Evolutionary conservation across 371 early-diverging fungal species (phyloP), one percentile per base, ranked within the genome.

Genomic region (Entomophthora muscae): DNA sequence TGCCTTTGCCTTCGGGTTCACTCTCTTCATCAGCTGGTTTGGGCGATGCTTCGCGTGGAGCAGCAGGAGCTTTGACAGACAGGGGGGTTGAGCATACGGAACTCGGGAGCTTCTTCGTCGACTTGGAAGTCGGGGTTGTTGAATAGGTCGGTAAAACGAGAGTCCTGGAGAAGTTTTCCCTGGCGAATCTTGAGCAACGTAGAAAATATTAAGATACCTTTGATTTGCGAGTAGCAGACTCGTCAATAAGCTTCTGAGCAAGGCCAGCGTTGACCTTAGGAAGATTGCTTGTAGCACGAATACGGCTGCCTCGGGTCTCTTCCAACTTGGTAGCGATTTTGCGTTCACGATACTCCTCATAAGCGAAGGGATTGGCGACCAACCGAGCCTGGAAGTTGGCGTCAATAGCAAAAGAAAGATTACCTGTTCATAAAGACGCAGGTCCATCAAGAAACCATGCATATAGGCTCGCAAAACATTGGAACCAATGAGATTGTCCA

Each of bases 371-470:
- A 73, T 95, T 91, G 61, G 94, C 90, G 68, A 97, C 93, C 1
- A 91, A 80, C 71, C 85, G 86, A 64, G 98, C 95, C 71, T 69
- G 2, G 27, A n/a, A 52, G 30, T 23, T 65, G 3, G 23, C 28
- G 32, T 17, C 1, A 24, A 53, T 27, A 24, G 64, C 61, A 58
- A 65, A 58, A 57, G 27, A n/a, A n/a, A 17, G 33, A 21, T 12
- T 57, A 70, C 78, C 74, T 93, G 89, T 72, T 95, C 91, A 69
- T 98, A 96, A 66, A 98, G 72, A 26, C 93, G 86, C 68, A 91
- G 75, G 69, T 96, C 94, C 66, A 98, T 81, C 71, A 96, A 95
- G 88, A 89, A 98, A 66, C 98, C 98, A 72, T 98, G 98, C 97
- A 98, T 96, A 68, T 98, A 98, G 0, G 96, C 92, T 69, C 89